Evolutionary conservation across 2,329 filamentous ascomycete genomes (phyloP), one percentile per base, ranked within the genome.

Genomic region (Colletotrichum gloeosporioides): DNA sequence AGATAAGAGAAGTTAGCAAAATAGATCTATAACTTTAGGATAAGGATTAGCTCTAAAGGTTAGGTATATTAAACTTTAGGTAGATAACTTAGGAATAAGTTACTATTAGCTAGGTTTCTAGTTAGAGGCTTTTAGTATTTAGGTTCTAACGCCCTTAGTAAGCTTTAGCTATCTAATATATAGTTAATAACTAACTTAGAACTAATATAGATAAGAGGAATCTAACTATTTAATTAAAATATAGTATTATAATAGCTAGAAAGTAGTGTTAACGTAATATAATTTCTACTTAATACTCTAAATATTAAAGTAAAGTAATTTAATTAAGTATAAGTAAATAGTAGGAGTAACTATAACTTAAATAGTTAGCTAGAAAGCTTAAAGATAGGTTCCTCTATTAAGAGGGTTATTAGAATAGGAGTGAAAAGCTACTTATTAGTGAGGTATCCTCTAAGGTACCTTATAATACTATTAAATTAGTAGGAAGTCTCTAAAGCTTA

Each of bases 51-150:
- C 3, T 15, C 6, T 36, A 85, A 79, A 84, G 81, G 83, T 82
- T 85, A 22, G 0, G 4, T 53, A 53, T 22, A 13, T 53, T 53
- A 13, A 2, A 8, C n/a, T 53, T 53, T 53, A 53, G 3, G 8
- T 22, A 13, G 18, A 81, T 85, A 83, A 81, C 85, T 85, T 86
- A 86, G 85, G 80, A 82, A 2, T 6, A 34, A 1, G 49, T 55
- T 7, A 1, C 9, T 25, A 55, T 4, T 55, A 55, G n/a, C n/a
- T 55, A 25, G 2, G n/a, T 25, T 12, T 22, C n/a, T 13, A 25
- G 10, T 4, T 55, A 15, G n/a, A 55, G 2, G n/a, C 9, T 55
- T 55, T 0, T 55, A 55, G 1, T 13, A 55, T 55, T 1, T 55
- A 55, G 2, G 49, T 25, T 55, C 2, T 55, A 55, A 55, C 4